These are phyloP conservation scores for Arabis alpina DNA, from an alignment of 345 rosid species.

Conservation along the genomic window DNA sequence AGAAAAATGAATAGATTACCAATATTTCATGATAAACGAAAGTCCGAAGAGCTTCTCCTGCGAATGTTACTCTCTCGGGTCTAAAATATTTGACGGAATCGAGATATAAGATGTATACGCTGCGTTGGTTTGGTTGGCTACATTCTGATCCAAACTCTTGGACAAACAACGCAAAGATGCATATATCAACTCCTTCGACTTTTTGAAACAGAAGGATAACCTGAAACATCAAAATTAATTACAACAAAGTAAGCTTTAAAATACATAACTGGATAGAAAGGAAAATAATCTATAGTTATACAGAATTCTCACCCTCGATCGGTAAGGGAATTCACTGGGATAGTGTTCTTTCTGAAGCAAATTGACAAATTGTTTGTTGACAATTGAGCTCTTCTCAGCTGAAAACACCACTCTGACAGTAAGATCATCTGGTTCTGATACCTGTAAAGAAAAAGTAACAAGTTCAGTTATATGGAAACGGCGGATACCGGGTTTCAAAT, in stretches of 20 bases:
- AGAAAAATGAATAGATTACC: constrained; percentile 44
- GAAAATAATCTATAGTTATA: not conserved
- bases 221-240: constrained; percentile 51
- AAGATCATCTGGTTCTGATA: constrained; percentile 55
- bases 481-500: not conserved
- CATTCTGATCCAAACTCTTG: constrained; percentile 94
- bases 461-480: constrained; percentile 19
- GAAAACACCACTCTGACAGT: constrained; percentile 58
- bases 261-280: constrained; percentile 3
- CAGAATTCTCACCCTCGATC: constrained; percentile 56
- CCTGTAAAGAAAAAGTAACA: constrained; percentile 43
- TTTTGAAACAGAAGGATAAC: constrained; percentile 84
- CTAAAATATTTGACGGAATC: constrained; percentile 95
- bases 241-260: not conserved
- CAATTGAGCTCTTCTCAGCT: constrained; percentile 46
- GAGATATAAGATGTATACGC: constrained; percentile 78
- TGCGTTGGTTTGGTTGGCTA: constrained; percentile 80
- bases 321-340: constrained; percentile 58
- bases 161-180: constrained; percentile 83
- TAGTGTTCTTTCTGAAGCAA: constrained; percentile 46
- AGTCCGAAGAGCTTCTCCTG: constrained; percentile 88
- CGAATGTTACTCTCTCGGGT: constrained; percentile 64
- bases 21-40: constrained; percentile 91
- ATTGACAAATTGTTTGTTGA: constrained; percentile 48
- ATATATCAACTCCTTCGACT: constrained; percentile 88